Base-by-base conservation (phyloP, 495 filamentous ascomycete genomes). In the Penicillium roqueforti region DNA sequence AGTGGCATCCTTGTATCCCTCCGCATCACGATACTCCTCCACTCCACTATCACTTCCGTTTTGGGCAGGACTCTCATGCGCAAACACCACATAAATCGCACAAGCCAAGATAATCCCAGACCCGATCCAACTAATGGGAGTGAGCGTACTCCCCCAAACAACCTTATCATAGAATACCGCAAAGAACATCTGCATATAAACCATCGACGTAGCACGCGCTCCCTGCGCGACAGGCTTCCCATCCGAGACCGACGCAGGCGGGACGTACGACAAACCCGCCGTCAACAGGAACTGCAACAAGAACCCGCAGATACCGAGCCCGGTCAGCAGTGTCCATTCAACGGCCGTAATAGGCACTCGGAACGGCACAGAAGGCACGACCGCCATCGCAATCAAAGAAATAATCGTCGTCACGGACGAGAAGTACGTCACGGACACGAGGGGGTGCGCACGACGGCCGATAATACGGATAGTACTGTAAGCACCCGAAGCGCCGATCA, bases 161-260 rank as follows among this genome's bases (percentile, higher is more conserved):
- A 87, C 71, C 52, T 83, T 82, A 65, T 97, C 92, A 62, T 90
- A 91, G 13, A 80, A 80, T 14, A 95, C 73, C 10, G 92, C 92
- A 66, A 96, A 96, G 32, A 97, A 66, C 88, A 97, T 92, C 67
- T 95, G 87, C 40, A 84, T 89, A 64, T 96, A 97, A 4, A 89
- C 75, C 89, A 96, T 95, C 19, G 87, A 89, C 5, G 87, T 95
- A 3, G 91, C 91, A 20, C 88, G 78, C 19, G 84, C 83, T 6
- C 83, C 82, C 50, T 61, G 54, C 0, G 53, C 48, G 1, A 53
- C 68, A 6, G 39, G 28, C 22, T 71, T 70, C 28, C 68, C 46
- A 34, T 65, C 37, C 6, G 50, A 28, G 6, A 56, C 60, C 22
- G 48, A 60, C 11, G 52, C 54, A 28, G 73, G 71, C 3, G 72